Evolutionary conservation across 441 rosid genomes (phyloP), one percentile per base, ranked within the genome.

Genomic region (Melastoma candidum): DNA sequence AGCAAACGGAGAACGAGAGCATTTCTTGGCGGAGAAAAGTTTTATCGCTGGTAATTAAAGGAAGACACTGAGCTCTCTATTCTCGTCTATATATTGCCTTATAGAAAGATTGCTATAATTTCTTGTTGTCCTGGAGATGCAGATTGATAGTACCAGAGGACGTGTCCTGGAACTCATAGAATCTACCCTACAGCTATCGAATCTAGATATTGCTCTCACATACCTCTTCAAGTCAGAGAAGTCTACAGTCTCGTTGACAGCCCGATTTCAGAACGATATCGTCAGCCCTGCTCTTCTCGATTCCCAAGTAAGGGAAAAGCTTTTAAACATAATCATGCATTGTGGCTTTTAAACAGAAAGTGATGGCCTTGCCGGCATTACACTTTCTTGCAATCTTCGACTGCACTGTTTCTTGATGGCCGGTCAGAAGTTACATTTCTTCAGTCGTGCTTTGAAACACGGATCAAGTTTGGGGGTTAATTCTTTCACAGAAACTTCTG

Each of bases 1-100:
- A 44, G 51, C 78, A 70, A 80, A 79, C 81, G 81, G 98, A 81
- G 77, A 81, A 68, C 60, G 95, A 93, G 68, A 77, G 95, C 77
- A 66, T 88, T 64, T 63, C 81, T 53, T 81, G 95, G 95, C 78
- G 85, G 69, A 78, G 80, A 68, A 76, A 66, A 62, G 73, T 76
- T 56, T 72, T 84, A 10, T 75, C 74, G 3, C 61, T 77, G 95
- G 98, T 93, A 85, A 45, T 53, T 14, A 25, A 2, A 8, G 56
- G 14, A 51, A 45, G 43, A 54, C 53, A 63, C 17, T 53, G 47
- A 55, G 49, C 44, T 17, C 27, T 32, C 56, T 59, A 46, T 64
- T 12, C 46, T 14, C 7, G 29, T 67, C 12, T 60, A 55, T 48
- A 14, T 62, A 25, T 48, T 9, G 41, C 8, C 41, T 60, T 11